Evolutionary conservation across 768 basidiomycete genomes (phyloP), one percentile per base, ranked within the genome.

Genomic region (Panellus pusillus): DNA sequence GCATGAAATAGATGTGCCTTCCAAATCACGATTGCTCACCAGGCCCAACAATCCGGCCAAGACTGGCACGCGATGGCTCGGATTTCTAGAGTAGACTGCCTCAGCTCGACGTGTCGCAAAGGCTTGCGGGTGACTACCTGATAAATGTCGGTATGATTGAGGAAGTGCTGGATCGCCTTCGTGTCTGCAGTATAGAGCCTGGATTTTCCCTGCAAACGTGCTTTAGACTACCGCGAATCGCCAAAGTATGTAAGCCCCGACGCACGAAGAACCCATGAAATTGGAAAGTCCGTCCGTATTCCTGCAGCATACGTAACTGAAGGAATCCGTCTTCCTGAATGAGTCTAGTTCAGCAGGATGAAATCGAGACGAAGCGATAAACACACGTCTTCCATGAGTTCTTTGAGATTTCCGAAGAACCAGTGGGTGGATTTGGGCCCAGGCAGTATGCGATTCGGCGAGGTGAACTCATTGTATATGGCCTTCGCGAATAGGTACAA

Each of bases 151-250:
- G 39, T 56, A 18, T 47, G 36, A 1, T 40, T 37, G 19, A 57
- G 40, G 18, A 57, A 12, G 42, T 57, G 55, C 1, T 57, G 55
- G 7, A 57, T n/a, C 11, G 55, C 55, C 37, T 52, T 57, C 6
- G 50, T 31, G 27, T 57, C 55, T 3, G 28, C 37, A 0, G 50
- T 57, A 20, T 42, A 31, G 27, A n/a, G 36, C 15, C 18, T 27
- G 36, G 32, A 3, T 7, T 14, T 35, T 35, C 32, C 32, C 32
- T 35, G 32, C 32, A 35, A 35, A 14, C 9, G 32, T 35, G 32
- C 8, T 35, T 11, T 14, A 35, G 32, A 2, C 32, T 35, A 14
- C 11, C 14, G 14, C 14, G 11, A 35, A 7, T 19, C 29, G 6
- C 17, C 17, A 7, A 35, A 35, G 32, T 14, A 35, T 9, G 11